Evolutionary conservation across 2,329 filamentous ascomycete genomes (phyloP), one percentile per base, ranked within the genome.

Genomic region (Aspergillus bombycis): DNA sequence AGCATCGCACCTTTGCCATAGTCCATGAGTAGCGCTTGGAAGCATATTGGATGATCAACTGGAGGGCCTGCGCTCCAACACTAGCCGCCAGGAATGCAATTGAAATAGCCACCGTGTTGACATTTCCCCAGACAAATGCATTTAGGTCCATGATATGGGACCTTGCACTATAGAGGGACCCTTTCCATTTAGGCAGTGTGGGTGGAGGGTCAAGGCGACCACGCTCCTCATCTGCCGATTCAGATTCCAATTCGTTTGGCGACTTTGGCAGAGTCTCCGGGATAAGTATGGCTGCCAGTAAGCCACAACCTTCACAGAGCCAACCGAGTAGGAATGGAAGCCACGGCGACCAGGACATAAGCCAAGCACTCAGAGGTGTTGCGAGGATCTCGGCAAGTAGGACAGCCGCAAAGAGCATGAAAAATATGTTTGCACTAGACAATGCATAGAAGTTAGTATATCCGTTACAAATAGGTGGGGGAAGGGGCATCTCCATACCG

Each of bases 11-110:
- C 64, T 66, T 53, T 36, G 62, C 64, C 59, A 64, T 41, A 23
- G 48, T 58, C 64, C 64, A 66, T 16, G 53, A 45, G 41, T 62
- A 65, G n/a, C 64, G 62, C 32, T 61, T 62, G 32, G 64, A 66
- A 14, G 48, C 64, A 53, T 66, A 66, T 45, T 64, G 64, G 16
- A 66, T 52, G 56, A 58, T 60, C 16, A 66, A 50, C 34, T 53
- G 38, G 23, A 66, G 53, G 7, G 64, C 46, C 60, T 64, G 59
- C 14, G 28, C 36, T 7, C 62, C 62, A 41, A 62, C 58, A 36
- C 43, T 61, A 12, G 62, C 58, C 16, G 41, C 23, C 14, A 66
- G 30, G 36, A 61, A 65, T 19, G 65, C 60, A 28, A 61, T 19
- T 4, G 54, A 65, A 26, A 66, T 62, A 12, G 46, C 54, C 6